Base-by-base conservation (phyloP, 805 yeast genomes). In the Cyberlindnera xylosilytica region DNA sequence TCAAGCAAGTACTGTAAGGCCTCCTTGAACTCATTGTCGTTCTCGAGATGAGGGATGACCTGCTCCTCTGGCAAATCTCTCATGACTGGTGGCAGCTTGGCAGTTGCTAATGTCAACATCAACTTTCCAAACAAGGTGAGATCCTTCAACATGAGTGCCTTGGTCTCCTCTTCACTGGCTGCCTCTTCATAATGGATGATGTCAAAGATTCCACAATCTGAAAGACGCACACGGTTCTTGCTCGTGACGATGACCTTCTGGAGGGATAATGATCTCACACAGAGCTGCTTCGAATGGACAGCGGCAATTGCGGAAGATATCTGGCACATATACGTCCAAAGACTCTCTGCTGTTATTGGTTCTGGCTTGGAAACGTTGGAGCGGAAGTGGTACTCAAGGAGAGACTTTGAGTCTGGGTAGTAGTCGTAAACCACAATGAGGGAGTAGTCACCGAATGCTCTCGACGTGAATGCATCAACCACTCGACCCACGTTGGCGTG, bases 301-400 rank as follows among this genome's bases (percentile, higher is more conserved):
- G 76, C 70, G n/a, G 70, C 63, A 19, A 87, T 57, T 0, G 90
- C 97, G 52, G 76, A 74, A 3, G 83, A 69, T 24, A 93, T 63
- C 65, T 93, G 98, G 15, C 81, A 73, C 39, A 85, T 62, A 53
- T 88, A 87, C 26, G 68, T 65, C 97, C 97, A 88, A 35, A 91
- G 62, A 10, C 77, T 57, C 8, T 78, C 76, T 57, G 83, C 89
- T 0, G 83, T 79, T 3, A 86, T 68, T 29, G 51, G 71, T 47
- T 71, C 76, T 4, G 72, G 68, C 44, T 63, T 66, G 30, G 63
- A 62, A 20, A 49, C 34, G 42, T 55, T 68, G 34, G 74, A 65
- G 36, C 72, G 68, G 51, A 79, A 70, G 65, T 87, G 93, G 16
- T 73, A 70, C 47, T 88, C 96, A 43, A 70, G 67, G 36, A 91